Base-by-base conservation (phyloP, 768 basidiomycete genomes). In the Rhizopogon roseolus region DNA sequence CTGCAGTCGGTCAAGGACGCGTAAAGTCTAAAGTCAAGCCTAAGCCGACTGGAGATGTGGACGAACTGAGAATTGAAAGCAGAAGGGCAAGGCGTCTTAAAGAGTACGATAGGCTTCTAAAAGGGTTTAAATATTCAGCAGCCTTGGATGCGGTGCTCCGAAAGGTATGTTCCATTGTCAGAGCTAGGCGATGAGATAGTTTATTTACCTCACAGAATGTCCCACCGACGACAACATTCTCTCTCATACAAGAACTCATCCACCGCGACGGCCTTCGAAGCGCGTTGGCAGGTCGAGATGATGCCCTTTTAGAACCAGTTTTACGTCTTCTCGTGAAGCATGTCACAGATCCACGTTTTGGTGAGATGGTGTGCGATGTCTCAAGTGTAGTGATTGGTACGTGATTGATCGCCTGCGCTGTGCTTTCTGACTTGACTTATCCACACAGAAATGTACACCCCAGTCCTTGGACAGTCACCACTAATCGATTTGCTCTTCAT, bases 391-490 rank as follows among this genome's bases (percentile, higher is more conserved):
- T 98, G 39, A 84, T 98, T 51, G 95, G 95, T 96, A 52, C 54
- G 88, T 58, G 32, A 34, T 44, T 17, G 38, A 14, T 27, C 38
- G 48, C 51, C 8, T 46, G 22, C 27, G 19, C 34, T 27, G 19
- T 37, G 19, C 32, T 54, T 19, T 28, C 41, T 59, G 52, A 58
- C 41, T 58, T 28, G 13, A 25, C 51, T 52, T 54, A 45, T 40
- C 19, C 22, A 37, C 14, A 16, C 64, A 98, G 96, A 98, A 49
- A 88, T 97, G 81, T 99, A 99, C 68, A 76, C 81, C 2, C 81
- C 91, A 0, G 87, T 96, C 36, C 74, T 98, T n/a, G 96, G 96
- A 2, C 93, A 96, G 69, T 94, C 94, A 22, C 93, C 94, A 0
- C 74, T 94, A 41, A 89, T 99, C 51, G 97, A 98, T 69, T 77